Evolutionary conservation across 148 eudicot species (phyloP).

Genomic region (Cornus suecica): DNA sequence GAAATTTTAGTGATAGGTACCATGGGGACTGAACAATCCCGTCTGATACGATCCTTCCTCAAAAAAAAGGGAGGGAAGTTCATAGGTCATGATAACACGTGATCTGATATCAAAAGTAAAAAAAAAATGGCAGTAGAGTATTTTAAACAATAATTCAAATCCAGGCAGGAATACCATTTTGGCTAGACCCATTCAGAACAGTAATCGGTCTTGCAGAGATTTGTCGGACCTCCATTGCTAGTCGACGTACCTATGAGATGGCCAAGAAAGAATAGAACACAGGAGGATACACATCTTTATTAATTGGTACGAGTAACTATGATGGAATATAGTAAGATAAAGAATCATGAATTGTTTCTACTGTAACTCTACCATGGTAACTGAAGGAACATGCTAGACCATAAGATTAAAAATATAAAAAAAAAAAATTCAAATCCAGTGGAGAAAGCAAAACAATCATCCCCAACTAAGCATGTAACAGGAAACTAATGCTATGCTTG

Average conservation of each 20-base stretch:
- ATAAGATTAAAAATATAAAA: too few relatives aligned
- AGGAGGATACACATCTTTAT: not conserved
- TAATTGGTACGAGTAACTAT: not conserved
- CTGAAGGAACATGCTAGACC: not conserved
- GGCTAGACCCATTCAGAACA: conserved; percentile 74
- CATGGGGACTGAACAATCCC: too few relatives aligned
- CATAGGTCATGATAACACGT: not conserved
- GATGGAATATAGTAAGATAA: not conserved
- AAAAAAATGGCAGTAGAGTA: not conserved
- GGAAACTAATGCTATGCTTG: not conserved
- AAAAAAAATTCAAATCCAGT: too few relatives aligned
- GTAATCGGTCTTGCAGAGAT: conserved; percentile 64
- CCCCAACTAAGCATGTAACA: not conserved
- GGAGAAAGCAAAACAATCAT: not conserved
- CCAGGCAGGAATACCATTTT: conserved; percentile 29
- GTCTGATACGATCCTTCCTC: too few relatives aligned
- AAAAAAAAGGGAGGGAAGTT: not conserved
- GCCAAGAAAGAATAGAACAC: not conserved
- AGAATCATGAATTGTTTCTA: not conserved
- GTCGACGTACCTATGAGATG: conserved; percentile 60
- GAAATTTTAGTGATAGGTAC: too few relatives aligned
- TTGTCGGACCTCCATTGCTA: conserved; percentile 78
- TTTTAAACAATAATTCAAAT: not conserved
- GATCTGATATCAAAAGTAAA: not conserved
- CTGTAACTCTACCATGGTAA: not conserved